phyloP scores from a whole-genome alignment of 257 asterid species.

The Jacaranda mimosifolia region DNA sequence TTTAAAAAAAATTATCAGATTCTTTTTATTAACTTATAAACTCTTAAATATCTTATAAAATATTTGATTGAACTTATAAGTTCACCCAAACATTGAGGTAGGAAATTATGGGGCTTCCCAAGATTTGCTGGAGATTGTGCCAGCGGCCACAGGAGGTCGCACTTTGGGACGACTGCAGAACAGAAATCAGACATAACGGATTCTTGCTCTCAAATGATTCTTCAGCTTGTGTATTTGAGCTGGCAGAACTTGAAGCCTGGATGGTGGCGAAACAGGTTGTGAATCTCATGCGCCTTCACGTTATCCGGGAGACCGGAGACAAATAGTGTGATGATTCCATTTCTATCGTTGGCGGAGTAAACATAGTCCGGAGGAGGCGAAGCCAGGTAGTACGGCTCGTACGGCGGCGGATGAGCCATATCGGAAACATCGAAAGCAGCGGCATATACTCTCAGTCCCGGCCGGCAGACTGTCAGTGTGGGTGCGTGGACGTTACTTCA shows the following conservation, averaged over 20 bases:
- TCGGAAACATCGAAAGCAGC: slow-evolving; percentile 32
- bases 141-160: slow-evolving; percentile 75
- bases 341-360: slow-evolving; percentile 50
- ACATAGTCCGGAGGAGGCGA: slow-evolving; percentile 56
- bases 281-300: too few species aligned
- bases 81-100: too few species aligned
- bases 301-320: too few species aligned
- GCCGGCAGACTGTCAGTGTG: slow-evolving; percentile 30
- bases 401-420: slow-evolving; percentile 75
- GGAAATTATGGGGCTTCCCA: slow-evolving; percentile 91
- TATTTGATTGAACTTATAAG: too few species aligned
- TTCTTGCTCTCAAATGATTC: slow-evolving; percentile 96
- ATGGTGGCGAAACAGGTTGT: slow-evolving; percentile 92
- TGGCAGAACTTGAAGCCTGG: too few species aligned
- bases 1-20: too few species aligned
- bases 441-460: slow-evolving; percentile 32
- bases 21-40: too few species aligned
- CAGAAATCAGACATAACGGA: slow-evolving; percentile 83
- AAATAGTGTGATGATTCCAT: too few species aligned
- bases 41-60: too few species aligned
- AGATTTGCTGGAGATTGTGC: slow-evolving; percentile 99
- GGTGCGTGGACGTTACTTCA: too few species aligned
- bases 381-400: slow-evolving; percentile 72
- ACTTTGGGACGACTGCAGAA: slow-evolving; percentile 68
- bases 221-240: too few species aligned